phyloP scores from a whole-genome alignment of 2,329 filamentous ascomycete genomes.

The Scorias spongiosa region DNA sequence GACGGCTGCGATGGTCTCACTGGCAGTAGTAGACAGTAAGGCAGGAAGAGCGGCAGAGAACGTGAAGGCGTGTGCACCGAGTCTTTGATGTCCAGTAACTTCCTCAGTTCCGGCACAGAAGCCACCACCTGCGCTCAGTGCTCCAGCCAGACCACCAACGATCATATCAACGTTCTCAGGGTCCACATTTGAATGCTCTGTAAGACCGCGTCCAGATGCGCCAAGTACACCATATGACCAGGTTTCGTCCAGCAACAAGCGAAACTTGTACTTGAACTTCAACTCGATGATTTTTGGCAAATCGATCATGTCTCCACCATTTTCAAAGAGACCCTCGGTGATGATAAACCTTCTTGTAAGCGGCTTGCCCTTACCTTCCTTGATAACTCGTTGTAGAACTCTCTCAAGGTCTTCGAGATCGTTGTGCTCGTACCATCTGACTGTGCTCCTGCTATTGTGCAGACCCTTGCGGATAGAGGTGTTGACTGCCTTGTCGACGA shows the following conservation, averaged over 20 bases:
- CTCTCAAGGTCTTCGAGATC: slow-evolving; percentile 87
- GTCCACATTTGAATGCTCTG: slow-evolving; percentile 93
- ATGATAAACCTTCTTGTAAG: slow-evolving; percentile 90
- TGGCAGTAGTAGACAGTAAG: slow-evolving; percentile 87
- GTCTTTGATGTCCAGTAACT: slow-evolving; percentile 90
- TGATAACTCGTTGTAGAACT: slow-evolving; percentile 68
- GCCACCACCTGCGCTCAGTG: slow-evolving; percentile 80
- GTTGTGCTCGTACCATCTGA: slow-evolving; percentile 90
- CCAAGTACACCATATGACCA: slow-evolving; percentile 95
- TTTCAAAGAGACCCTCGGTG: slow-evolving; percentile 89
- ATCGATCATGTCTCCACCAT: slow-evolving; percentile 68
- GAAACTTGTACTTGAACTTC: slow-evolving; percentile 94
- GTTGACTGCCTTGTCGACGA: slow-evolving; percentile 85
- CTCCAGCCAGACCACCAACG: slow-evolving; percentile 77
- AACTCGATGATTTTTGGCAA: slow-evolving; percentile 83
- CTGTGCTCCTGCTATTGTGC: slow-evolving; percentile 78
- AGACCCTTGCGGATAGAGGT: slow-evolving; percentile 89
- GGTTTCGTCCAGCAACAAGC: slow-evolving; percentile 90
- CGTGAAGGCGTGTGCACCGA: slow-evolving; percentile 82
- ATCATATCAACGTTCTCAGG: slow-evolving; percentile 93
- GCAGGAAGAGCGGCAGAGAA: slow-evolving; percentile 91
- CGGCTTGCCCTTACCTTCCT: slow-evolving; percentile 77
- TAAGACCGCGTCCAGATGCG: slow-evolving; percentile 77
- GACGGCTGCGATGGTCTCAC: slow-evolving; percentile 73
- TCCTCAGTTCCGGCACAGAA: slow-evolving; percentile 89